These are phyloP conservation scores for Iris macrosiphon DNA, from an alignment of 106 monocot species.

Conservation along the genomic window DNA sequence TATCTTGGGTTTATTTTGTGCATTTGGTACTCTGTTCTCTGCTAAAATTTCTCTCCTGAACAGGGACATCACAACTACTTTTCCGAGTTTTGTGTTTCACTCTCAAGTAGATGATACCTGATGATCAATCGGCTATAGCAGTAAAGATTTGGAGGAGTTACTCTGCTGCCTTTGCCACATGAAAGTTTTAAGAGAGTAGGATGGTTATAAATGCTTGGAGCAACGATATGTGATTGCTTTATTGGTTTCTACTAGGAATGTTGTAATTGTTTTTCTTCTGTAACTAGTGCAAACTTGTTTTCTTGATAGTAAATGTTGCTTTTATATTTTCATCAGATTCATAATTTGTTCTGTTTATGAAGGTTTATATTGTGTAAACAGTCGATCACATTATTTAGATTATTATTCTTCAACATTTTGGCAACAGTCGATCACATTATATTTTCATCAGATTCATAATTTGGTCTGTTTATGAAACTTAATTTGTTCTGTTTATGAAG, in stretches of 20 bases:
- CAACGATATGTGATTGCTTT: too few relatives aligned
- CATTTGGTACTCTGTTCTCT: neutral
- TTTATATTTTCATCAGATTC: neutral
- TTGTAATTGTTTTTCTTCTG: neutral
- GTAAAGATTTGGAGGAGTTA: neutral
- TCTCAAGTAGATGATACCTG: constrained; percentile 62
- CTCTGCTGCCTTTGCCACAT: neutral
- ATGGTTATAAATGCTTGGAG: too few relatives aligned
- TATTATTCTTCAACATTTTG: too few relatives aligned
- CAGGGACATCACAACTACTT: constrained; percentile 73
- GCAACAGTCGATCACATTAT: too few relatives aligned
- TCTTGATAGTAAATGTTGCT: too few relatives aligned
- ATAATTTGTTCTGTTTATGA: constrained; percentile 3
- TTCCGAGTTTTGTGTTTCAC: constrained; percentile 70
- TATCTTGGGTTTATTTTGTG: neutral
- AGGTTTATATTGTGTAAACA: constrained; percentile 1
- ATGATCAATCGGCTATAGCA: neutral
- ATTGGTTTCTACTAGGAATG: neutral
- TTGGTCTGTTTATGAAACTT: too few relatives aligned
- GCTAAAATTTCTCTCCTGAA: neutral
- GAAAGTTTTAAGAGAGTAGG: too few relatives aligned
- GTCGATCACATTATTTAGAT: too few relatives aligned
- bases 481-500: constrained; percentile 3
- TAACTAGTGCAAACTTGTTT: too few relatives aligned
- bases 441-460: neutral